Base-by-base conservation (phyloP, 1,284 basidiomycete genomes). In the Clitocybe nebularis region DNA sequence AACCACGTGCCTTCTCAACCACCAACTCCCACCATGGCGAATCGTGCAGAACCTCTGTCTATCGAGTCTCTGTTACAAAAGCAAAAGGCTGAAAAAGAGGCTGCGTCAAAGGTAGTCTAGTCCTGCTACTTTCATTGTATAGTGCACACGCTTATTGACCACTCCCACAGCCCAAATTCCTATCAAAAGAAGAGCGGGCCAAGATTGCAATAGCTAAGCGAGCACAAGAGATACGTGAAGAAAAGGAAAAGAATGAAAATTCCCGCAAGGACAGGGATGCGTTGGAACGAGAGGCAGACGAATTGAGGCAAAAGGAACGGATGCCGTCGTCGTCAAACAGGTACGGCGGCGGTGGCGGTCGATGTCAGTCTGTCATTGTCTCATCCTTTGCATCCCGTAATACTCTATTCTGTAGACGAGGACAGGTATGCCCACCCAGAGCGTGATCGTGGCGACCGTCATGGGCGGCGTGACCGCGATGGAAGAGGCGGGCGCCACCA, bases 111-210 rank as follows among this genome's bases (percentile, higher is more conserved):
- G 77, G 92, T 90, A 49, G 14, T 22, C 16, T 5, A n/a, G 5
- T 9, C 22, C 26, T 23, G 5, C 11, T 23, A 4, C 32, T 4
- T 5, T 9, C 3, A 8, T 21, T 3, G 1, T 4, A 5, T 37
- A 30, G 10, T n/a, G 20, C 17, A 9, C 37, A 36, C 10, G 36
- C 13, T 33, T 17, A 36, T 22, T 10, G 25, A 8, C 19, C 24
- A 25, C 4, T 36, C 23, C 19, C 29, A n/a, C 62, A 93, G 90
- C 91, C 91, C 23, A 93, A 80, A 62, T 95, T 95, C 69, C 72
- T 95, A 13, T 80, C 87, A 3, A 94, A 87, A 63, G 89, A 91
- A 53, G 85, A 93, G 57, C 80, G 92, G 34, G 89, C 89, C n/a
- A 80, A 81, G 55, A 67, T 94, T 26, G 93, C 93, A 1, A 87